These are phyloP conservation scores for Gyromitra esculenta DNA, from an alignment of 2,329 filamentous ascomycete species.

Conservation along the genomic window DNA sequence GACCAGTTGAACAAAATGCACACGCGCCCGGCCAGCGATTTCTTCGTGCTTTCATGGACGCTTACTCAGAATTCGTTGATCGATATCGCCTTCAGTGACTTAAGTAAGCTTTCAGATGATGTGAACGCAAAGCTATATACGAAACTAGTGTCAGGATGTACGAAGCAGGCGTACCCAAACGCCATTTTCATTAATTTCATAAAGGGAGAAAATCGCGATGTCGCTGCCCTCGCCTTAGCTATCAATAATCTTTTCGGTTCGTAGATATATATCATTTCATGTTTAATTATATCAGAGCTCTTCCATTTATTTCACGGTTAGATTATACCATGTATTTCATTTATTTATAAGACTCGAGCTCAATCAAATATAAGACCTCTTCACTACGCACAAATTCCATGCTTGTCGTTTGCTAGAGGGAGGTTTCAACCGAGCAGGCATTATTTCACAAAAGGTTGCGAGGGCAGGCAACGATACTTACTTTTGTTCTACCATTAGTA, in stretches of 20 bases:
- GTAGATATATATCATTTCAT: neutral
- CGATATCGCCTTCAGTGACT: neutral
- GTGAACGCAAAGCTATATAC: neutral
- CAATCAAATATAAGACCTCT: no score
- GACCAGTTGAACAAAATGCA: slow-evolving; percentile 61
- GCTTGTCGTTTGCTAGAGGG: no score
- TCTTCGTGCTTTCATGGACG: slow-evolving; percentile 31
- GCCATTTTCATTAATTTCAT: neutral
- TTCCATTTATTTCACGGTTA: neutral
- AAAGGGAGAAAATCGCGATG: neutral
- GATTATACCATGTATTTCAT: neutral
- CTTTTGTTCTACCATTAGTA: no score
- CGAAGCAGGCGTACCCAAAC: neutral
- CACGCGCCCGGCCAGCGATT: neutral
- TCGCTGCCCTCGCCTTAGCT: neutral
- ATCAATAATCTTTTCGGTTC: neutral
- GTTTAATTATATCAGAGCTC: neutral
- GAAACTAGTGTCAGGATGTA: neutral
- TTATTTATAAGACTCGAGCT: neutral
- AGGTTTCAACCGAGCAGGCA: no score
- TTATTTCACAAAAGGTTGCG: no score
- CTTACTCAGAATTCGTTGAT: slow-evolving; percentile 3
- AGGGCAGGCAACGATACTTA: no score
- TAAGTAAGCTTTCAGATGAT: neutral
- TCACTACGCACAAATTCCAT: no score